These are phyloP conservation scores for Kwoniella bestiolae DNA, from an alignment of 768 basidiomycete genomes.

Conservation along the genomic window DNA sequence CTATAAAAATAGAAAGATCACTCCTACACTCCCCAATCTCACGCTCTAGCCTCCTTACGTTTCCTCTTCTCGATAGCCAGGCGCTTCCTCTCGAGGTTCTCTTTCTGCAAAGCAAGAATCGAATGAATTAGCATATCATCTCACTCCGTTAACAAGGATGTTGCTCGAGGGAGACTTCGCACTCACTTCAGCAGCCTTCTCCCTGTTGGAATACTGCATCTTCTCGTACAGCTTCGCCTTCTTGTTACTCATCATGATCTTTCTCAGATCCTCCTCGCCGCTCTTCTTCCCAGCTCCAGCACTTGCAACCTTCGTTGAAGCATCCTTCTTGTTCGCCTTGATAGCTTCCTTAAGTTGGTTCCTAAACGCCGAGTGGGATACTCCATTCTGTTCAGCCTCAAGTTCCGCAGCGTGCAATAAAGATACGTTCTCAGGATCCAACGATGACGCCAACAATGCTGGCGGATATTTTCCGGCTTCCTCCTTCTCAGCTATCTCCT, in stretches of 20 bases:
- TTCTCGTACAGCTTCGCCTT: slow-evolving; percentile 90
- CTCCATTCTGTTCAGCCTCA: slow-evolving; percentile 84
- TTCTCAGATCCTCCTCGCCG: slow-evolving; percentile 82
- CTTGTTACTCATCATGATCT: slow-evolving; percentile 97
- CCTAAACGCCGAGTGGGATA: slow-evolving; percentile 79
- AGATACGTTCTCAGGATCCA: slow-evolving; percentile 65
- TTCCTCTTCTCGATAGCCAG: slow-evolving; percentile 65
- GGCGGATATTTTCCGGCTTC: slow-evolving; percentile 41
- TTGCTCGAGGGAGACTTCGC: background rate
- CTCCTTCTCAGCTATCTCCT: slow-evolving; percentile 54
- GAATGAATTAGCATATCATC: background rate
- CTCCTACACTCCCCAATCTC: background rate
- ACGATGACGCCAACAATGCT: slow-evolving; percentile 58
- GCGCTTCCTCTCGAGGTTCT: slow-evolving; percentile 67
- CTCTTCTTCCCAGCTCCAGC: slow-evolving; percentile 49
- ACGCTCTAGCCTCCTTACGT: slow-evolving; percentile 58
- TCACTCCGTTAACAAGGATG: background rate
- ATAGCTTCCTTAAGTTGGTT: slow-evolving; percentile 69
- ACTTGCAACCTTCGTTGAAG: slow-evolving; percentile 60
- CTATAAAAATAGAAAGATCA: background rate
- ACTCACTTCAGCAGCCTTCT: slow-evolving; percentile 77
- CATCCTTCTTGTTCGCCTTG: slow-evolving; percentile 45
- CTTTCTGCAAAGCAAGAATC: slow-evolving; percentile 61
- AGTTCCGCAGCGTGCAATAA: slow-evolving; percentile 84
- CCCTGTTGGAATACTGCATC: slow-evolving; percentile 83